phyloP scores from a whole-genome alignment of 371 early-diverging fungal species.

The Mortierella sp. region DNA sequence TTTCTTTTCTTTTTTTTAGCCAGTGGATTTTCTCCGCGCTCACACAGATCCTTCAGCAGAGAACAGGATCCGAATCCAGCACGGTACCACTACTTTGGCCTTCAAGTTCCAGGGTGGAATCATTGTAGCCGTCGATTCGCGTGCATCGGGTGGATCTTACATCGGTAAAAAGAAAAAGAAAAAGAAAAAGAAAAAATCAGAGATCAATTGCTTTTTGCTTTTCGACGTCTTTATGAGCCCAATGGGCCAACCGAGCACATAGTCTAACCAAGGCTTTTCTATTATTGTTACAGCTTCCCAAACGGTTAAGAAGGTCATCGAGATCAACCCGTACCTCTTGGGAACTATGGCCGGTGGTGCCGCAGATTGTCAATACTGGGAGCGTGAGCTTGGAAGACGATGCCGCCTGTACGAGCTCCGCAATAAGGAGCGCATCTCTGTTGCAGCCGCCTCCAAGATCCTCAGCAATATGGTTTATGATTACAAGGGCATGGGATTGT shows the following conservation, averaged over 20 bases:
- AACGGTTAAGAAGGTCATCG: constrained; percentile 99
- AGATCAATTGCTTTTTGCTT: not conserved
- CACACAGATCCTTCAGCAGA: constrained; percentile 72
- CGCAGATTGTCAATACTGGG: constrained; percentile 99
- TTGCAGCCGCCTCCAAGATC: constrained; percentile 98
- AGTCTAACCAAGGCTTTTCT: constrained; percentile 14
- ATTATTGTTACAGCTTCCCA: constrained; percentile 83
- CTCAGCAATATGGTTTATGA: constrained; percentile 96
- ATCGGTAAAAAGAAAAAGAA: constrained; percentile 77
- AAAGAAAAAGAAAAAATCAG: not conserved
- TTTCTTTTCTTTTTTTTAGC: constrained; percentile 54
- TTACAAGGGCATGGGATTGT: constrained; percentile 99
- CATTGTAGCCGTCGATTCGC: constrained; percentile 98
- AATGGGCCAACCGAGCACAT: not conserved
- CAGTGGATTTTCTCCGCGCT: constrained; percentile 69
- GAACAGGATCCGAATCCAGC: constrained; percentile 85
- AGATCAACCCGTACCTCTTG: constrained; percentile 98
- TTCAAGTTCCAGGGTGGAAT: constrained; percentile 99
- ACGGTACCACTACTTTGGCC: constrained; percentile 99
- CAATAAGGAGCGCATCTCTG: constrained; percentile 98
- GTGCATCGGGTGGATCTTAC: constrained; percentile 98
- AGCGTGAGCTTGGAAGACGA: constrained; percentile 97
- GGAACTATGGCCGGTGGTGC: constrained; percentile 99
- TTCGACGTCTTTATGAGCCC: not conserved
- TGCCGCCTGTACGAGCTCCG: constrained; percentile 97